Base-by-base conservation (phyloP, 1,284 basidiomycete species). In the Athelia sp. region DNA sequence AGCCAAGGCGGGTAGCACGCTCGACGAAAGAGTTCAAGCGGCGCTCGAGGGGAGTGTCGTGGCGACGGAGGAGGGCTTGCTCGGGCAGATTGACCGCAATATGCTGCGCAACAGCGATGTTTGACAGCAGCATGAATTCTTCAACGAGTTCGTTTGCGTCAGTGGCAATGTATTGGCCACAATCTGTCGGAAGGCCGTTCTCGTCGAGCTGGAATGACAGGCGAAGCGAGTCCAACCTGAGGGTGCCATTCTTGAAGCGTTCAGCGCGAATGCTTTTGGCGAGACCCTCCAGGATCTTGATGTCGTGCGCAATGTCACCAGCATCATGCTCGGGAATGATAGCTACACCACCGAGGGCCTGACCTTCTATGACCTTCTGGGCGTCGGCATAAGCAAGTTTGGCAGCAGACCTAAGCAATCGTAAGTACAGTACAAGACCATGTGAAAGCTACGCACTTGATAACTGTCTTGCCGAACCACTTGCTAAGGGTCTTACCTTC, bases 121-220 rank as follows among this genome's bases (percentile, higher is more conserved):
- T 99, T 54, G 91, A 85, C 51, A 94, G 75, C 6, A 99, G 71
- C 93, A 98, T 98, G 70, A 96, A 95, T 88, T 98, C 97, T 68
- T 98, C 92, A 40, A 99, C 81, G 24, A 98, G 68, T 42, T 78
- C 75, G 58, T 95, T 86, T 8, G 95, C 87, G 50, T 94, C 87
- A 26, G 68, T 81, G 47, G 75, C 73, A 26, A 81, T 71, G 53
- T 84, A 76, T 45, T 83, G 78, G 19, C 71, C 72, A 54, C 92
- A 94, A 61, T 98, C 95, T 17, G 76, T 67, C 1, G 97, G 96
- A 47, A 84, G 62, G n/a, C 93, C 92, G 48, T 79, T 72, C 19
- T 88, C 88, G 63, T 97, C 92, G 50, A 99, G 72, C 29, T 75
- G 71, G 72, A 99, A 98, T 24, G 77, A 74, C 19, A 98, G 75